Conservation (phyloP, 768 basidiomycete species). For the Lentinula aciculospora region DNA sequence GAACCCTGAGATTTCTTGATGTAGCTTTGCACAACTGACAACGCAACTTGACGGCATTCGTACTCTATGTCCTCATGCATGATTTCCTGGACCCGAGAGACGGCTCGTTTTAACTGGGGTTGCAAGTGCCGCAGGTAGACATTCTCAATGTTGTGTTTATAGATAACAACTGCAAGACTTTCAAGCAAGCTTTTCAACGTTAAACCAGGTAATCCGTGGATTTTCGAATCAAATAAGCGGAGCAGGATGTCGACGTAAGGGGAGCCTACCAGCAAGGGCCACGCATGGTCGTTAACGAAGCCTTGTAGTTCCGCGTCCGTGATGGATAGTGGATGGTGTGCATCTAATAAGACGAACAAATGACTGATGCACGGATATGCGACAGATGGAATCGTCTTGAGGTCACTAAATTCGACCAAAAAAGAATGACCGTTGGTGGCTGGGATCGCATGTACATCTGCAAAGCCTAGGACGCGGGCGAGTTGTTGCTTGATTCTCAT, state of each 20-base stretch:
- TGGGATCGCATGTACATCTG: slow-evolving; percentile 39
- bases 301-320: slow-evolving; percentile 23
- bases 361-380: slow-evolving; percentile 55
- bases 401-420: slow-evolving; percentile 48
- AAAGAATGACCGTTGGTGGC: slow-evolving; percentile 43
- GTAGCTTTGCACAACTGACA: slow-evolving; percentile 58
- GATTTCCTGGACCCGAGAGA: slow-evolving; percentile 45
- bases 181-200: slow-evolving; percentile 60
- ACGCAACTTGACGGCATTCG: slow-evolving; percentile 59
- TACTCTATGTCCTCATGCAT: slow-evolving; percentile 52
- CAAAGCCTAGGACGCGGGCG: slow-evolving; percentile 49
- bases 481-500: slow-evolving; percentile 58
- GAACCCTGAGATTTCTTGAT: slow-evolving; percentile 54
- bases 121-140: slow-evolving; percentile 49
- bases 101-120: slow-evolving; percentile 43
- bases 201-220: slow-evolving; percentile 47
- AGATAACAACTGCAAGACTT: slow-evolving; percentile 55
- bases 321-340: slow-evolving; percentile 35
- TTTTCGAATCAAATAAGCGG: slow-evolving; percentile 36
- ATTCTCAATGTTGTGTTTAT: slow-evolving; percentile 70
- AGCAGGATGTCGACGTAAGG: slow-evolving; percentile 59
- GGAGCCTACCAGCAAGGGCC: slow-evolving; percentile 51
- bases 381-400: slow-evolving; percentile 32
- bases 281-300: slow-evolving; percentile 33
- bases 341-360: slow-evolving; percentile 55